phyloP scores from a whole-genome alignment of 208 protist species.

The Acanthamoeba lenticulata region DNA sequence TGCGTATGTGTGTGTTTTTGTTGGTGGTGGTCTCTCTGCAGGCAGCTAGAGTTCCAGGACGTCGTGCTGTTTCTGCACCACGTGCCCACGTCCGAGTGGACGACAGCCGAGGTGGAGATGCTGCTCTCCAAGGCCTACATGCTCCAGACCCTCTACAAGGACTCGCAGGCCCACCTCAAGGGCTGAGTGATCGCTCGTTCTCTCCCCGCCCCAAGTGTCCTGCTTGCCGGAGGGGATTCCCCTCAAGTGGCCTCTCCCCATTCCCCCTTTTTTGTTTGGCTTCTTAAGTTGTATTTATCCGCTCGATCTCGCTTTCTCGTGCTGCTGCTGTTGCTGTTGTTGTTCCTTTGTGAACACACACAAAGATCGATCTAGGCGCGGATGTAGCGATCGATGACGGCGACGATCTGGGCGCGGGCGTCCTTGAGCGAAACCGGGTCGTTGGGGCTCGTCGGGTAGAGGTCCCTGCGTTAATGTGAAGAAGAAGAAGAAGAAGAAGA shows the following conservation, averaged over 20 bases:
- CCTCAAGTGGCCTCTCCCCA: too few relatives aligned
- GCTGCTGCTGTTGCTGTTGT: too few relatives aligned
- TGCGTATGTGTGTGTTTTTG: too few relatives aligned
- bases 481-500: not conserved
- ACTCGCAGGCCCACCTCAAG: constrained; percentile 61
- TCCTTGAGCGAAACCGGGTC: not conserved
- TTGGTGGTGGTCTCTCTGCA: not conserved
- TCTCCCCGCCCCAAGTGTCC: too few relatives aligned
- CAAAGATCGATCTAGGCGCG: not conserved
- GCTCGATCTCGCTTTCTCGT: not conserved
- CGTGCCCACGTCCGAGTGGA: constrained; percentile 85
- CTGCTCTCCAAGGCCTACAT: constrained; percentile 83
- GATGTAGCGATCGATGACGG: not conserved
- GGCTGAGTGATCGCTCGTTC: not conserved
- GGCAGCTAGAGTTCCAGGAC: constrained; percentile 80
- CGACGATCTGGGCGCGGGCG: not conserved
- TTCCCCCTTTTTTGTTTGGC: too few relatives aligned
- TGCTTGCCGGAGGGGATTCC: too few relatives aligned
- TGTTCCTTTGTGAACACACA: too few relatives aligned
- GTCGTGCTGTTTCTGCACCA: constrained; percentile 86
- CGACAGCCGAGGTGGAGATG: constrained; percentile 81
- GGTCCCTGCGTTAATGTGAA: too few relatives aligned
- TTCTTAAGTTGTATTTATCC: too few relatives aligned
- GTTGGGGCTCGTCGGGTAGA: not conserved
- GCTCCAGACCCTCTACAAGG: constrained; percentile 52